phyloP scores from a whole-genome alignment of 192 early-diverging fungal genomes.

The Geranomyces michiganensis region DNA sequence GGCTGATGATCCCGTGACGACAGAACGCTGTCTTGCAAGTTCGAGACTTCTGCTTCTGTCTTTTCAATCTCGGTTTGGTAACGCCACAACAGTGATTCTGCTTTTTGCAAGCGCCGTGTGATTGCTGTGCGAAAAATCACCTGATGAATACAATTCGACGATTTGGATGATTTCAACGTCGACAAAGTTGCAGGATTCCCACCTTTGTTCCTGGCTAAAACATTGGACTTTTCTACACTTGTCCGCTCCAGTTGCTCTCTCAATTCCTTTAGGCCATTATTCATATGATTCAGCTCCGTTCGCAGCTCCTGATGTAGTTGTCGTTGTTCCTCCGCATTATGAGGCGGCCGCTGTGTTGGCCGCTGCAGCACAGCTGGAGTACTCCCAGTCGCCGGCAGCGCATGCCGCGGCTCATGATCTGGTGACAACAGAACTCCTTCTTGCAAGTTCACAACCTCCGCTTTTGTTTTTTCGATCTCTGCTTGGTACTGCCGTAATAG shows the following conservation, averaged over 20 bases:
- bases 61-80: slow-evolving; percentile 28
- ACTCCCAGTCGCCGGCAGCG: no score
- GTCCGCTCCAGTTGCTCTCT: slow-evolving; percentile 9
- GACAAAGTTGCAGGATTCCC: no score
- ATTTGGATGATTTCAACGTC: neutral
- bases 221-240: slow-evolving; percentile 11
- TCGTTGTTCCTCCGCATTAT: no score
- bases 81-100: slow-evolving; percentile 16
- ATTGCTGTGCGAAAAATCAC: slow-evolving; percentile 12
- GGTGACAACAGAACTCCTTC: no score
- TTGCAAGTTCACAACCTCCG: no score
- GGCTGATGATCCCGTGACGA: no score
- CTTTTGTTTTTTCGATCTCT: neutral
- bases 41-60: neutral
- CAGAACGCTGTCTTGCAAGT: slow-evolving; percentile 5
- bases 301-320: slow-evolving; percentile 11
- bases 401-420: no score
- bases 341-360: no score
- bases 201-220: slow-evolving; percentile 19
- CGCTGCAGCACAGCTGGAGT: no score
- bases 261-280: neutral
- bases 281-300: neutral
- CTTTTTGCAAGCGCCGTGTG: slow-evolving; percentile 3
- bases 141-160: neutral
- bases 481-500: slow-evolving; percentile 15